phyloP scores from a whole-genome alignment of 495 filamentous ascomycete species.

The Podospora bellae-mahoneyi region DNA sequence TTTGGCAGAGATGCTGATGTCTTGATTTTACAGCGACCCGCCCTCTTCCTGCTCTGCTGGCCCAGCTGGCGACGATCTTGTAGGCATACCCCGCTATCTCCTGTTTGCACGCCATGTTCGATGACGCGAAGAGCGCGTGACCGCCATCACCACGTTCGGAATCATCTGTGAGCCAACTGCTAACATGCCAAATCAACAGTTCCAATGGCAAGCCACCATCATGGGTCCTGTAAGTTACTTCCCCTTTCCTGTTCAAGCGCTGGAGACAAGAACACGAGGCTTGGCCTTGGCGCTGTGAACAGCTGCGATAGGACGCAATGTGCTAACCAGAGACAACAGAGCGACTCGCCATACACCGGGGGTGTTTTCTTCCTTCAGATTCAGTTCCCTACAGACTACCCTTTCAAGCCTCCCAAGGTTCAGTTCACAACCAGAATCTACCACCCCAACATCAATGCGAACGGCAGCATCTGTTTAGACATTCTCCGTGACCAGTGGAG shows the following conservation, averaged over 20 bases:
- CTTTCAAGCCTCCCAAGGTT: constrained; percentile 99
- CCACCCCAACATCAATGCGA: constrained; percentile 99
- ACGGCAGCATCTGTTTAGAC: constrained; percentile 97
- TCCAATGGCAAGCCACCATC: constrained; percentile 99
- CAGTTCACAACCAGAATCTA: constrained; percentile 99
- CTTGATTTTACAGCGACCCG: constrained; percentile 66
- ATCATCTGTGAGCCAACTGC: constrained; percentile 15
- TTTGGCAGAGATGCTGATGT: constrained; percentile 40
- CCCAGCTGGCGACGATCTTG: constrained; percentile 94
- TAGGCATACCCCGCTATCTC: constrained; percentile 51
- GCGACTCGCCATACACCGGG: constrained; percentile 92
- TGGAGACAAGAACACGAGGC: neutral
- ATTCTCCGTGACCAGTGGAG: constrained; percentile 99
- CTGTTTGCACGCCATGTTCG: constrained; percentile 15
- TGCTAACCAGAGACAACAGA: constrained; percentile 44
- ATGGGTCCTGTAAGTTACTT: constrained; percentile 90
- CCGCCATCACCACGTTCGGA: neutral
- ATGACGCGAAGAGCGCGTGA: constrained; percentile 9
- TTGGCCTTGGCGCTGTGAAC: neutral
- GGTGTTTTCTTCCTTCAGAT: constrained; percentile 98
- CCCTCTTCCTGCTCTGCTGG: constrained; percentile 98
- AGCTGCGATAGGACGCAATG: neutral
- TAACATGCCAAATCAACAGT: constrained; percentile 55
- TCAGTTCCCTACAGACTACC: constrained; percentile 99
- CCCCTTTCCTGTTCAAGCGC: constrained; percentile 9